Evolutionary conservation across 805 yeast species (phyloP), one percentile per base, ranked within the genome.

Genomic region (Monosporozyma unispora): DNA sequence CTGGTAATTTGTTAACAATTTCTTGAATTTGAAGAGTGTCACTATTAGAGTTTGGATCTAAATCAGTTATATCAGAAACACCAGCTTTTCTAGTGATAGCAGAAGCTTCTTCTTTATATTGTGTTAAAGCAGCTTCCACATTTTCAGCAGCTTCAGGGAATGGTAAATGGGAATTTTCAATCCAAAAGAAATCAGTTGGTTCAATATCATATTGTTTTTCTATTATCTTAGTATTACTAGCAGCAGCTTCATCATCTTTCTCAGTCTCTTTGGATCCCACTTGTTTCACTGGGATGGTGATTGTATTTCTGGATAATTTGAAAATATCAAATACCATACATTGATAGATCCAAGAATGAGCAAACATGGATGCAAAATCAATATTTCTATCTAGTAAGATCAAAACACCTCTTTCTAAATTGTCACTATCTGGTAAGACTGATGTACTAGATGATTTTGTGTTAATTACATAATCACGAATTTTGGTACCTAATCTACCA

Each of bases 111-210:
- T 78, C 77, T 56, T 90, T 91, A 69, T 93, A 93, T 48, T 76
- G 74, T 51, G 83, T 80, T 52, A 90, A 74, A 51, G 88, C 97
- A 25, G 75, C 69, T 61, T 93, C 98, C 19, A 95, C 95, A 67
- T 87, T 87, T 66, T 93, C 99, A 31, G 95, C 99, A n/a, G 95
- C 98, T 63, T 91, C 97, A 1, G 99, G 99, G 73, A 93, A 93
- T 37, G 99, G 98, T 50, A 87, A 70, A 46, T 84, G 84, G 11
- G 95, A 75, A 68, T 93, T 90, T 53, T 76, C 75, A 54, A 69
- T 71, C 99, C 99, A 93, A 69, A 93, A 93, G 63, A 86, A 87
- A 70, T 93, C 99, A 50, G 79, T 78, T 27, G 96, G 96, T 59
- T 91, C 99, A 43, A 93, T 76, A 63, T 93, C 99, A 64, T 84